Percentiles rank a stretch among this genome's conserved stretches.
These are phyloP conservation scores for Pisolithus orientalis DNA, from an alignment of 768 basidiomycete genomes.

Conservation along the genomic window DNA sequence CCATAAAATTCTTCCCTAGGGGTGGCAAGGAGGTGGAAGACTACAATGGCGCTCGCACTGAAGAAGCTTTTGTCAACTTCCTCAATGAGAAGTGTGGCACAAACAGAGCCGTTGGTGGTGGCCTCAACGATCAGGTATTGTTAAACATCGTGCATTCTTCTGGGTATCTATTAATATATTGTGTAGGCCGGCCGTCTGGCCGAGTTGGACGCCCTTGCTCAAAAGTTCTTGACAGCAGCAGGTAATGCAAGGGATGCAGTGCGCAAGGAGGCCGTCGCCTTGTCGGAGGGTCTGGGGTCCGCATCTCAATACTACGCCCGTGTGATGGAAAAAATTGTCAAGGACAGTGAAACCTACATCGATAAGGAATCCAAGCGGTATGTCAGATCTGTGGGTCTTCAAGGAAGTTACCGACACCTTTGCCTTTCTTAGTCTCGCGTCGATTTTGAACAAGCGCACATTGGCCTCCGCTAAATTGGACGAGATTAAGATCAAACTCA, in stretches of 20 bases:
- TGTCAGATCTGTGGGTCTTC: conserved; percentile 11
- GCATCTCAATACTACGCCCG: conserved; percentile 75
- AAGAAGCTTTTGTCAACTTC: conserved; percentile 70
- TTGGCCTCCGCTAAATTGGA: conserved; percentile 78
- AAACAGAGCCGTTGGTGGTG: conserved; percentile 74
- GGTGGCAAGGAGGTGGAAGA: conserved; percentile 53
- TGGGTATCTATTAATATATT: conserved; percentile 2
- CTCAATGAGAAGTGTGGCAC: conserved; percentile 88
- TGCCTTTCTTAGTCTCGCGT: conserved; percentile 46
- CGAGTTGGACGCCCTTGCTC: conserved; percentile 72
- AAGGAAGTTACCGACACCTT: conserved; percentile 4
- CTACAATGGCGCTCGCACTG: conserved; percentile 68
- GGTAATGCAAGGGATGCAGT: conserved; percentile 54
- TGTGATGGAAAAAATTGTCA: conserved; percentile 83
- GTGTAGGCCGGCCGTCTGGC: conserved; percentile 73
- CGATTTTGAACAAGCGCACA: conserved; percentile 74
- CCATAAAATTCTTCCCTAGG: conserved; percentile 91
- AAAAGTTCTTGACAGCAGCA: conserved; percentile 62
- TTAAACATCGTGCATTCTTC: not conserved
- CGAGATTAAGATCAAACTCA: conserved; percentile 88
- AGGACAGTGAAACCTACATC: conserved; percentile 66
- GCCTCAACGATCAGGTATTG: conserved; percentile 61
- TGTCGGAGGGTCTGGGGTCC: conserved; percentile 44
- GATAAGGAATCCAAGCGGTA: conserved; percentile 84
- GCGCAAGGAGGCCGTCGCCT: conserved; percentile 52